phyloP scores from a whole-genome alignment of 2,329 filamentous ascomycete species.

The Stagonosporopsis chrysanthemi region DNA sequence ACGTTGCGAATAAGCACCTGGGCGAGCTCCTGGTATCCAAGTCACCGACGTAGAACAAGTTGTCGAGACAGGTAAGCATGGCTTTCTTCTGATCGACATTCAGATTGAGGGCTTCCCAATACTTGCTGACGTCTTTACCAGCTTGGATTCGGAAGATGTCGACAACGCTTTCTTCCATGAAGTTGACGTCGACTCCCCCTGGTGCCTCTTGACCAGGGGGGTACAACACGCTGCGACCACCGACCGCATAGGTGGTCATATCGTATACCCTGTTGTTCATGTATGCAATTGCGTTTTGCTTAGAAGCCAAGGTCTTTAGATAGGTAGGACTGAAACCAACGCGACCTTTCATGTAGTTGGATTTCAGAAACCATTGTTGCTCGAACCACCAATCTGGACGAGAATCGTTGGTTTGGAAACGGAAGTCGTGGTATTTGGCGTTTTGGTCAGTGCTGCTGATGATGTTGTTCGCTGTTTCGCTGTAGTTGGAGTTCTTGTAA shows the following conservation, averaged over 20 bases:
- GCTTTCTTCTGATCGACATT: constrained; percentile 63
- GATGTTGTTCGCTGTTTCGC: constrained; percentile 66
- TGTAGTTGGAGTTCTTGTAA: constrained; percentile 79
- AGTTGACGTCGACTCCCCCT: constrained; percentile 66
- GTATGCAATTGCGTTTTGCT: constrained; percentile 75
- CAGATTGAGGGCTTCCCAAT: constrained; percentile 77
- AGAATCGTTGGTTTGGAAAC: constrained; percentile 79
- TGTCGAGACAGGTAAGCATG: constrained; percentile 87
- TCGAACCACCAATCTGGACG: constrained; percentile 93
- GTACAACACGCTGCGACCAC: constrained; percentile 72
- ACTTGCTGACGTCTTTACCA: constrained; percentile 81
- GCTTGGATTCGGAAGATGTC: constrained; percentile 77
- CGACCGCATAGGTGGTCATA: constrained; percentile 80
- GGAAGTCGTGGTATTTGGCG: constrained; percentile 89
- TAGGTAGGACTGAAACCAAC: constrained; percentile 84
- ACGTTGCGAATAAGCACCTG: constrained; percentile 85
- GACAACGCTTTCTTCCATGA: constrained; percentile 80
- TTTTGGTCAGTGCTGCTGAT: constrained; percentile 75
- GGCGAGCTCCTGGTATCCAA: constrained; percentile 89
- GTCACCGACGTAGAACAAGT: constrained; percentile 92
- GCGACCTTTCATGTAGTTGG: constrained; percentile 83
- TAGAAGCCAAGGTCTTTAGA: constrained; percentile 72
- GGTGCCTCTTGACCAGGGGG: constrained; percentile 54
- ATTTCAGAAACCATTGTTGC: constrained; percentile 79
- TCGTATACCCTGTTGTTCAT: constrained; percentile 86